A percentile compares a stretch with the other conserved stretches of the same genome.
Evolutionary conservation across 2,329 filamentous ascomycete genomes (phyloP).

Genomic region (Penicillium hesseltinei): DNA sequence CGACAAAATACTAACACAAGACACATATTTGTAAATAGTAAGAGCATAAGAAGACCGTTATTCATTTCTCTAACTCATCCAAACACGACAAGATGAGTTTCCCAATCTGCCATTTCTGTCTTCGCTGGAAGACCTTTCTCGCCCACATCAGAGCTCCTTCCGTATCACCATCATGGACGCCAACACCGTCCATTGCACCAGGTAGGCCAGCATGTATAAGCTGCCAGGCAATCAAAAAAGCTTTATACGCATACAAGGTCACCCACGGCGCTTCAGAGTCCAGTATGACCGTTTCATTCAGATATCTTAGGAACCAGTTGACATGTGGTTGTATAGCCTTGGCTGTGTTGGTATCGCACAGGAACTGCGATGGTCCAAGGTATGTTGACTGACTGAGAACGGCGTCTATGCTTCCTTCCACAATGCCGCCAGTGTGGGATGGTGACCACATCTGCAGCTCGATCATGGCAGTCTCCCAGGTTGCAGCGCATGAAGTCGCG

Average conservation of each 20-base stretch:
- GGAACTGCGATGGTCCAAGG: constrained; percentile 32
- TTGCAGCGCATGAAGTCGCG: constrained; percentile 32
- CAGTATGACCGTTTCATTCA: constrained; percentile 26
- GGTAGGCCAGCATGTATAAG: constrained; percentile 31
- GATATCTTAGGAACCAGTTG: constrained; percentile 42
- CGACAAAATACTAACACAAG: background rate
- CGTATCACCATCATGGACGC: constrained; percentile 34
- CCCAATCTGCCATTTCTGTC: constrained; percentile 32
- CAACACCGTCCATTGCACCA: constrained; percentile 37
- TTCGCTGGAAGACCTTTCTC: constrained; percentile 30
- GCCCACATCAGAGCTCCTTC: constrained; percentile 31
- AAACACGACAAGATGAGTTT: constrained; percentile 35
- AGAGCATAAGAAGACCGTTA: background rate
- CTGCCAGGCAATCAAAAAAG: constrained; percentile 45
- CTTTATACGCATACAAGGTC: constrained; percentile 42
- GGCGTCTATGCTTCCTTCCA: constrained; percentile 38
- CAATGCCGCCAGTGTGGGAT: constrained; percentile 41
- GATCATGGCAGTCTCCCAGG: constrained; percentile 46
- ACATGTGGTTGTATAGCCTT: constrained; percentile 38
- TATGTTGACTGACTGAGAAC: constrained; percentile 34
- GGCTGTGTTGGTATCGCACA: constrained; percentile 31
- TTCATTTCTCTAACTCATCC: constrained; percentile 21
- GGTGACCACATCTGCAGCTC: constrained; percentile 46
- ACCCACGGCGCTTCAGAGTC: constrained; percentile 42
- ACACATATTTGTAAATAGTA: background rate